Evolutionary conservation across 2,329 filamentous ascomycete genomes (phyloP).

Genomic region (Davidsoniella virescens): DNA sequence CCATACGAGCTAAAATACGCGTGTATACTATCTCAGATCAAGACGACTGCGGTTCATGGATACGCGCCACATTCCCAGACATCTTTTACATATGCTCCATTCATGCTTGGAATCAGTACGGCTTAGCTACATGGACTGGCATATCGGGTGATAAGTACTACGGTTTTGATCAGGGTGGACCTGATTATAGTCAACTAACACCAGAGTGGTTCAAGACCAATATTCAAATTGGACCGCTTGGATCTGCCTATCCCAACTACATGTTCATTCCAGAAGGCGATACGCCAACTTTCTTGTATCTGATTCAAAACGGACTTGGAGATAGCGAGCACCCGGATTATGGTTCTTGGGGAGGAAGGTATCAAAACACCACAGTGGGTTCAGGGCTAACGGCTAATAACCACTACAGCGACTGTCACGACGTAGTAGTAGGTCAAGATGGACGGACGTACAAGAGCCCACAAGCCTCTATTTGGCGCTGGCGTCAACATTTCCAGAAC

Average conservation of each 20-base stretch:
- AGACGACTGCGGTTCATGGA: constrained; percentile 40
- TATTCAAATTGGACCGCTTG: constrained; percentile 33
- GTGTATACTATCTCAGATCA: constrained; percentile 44
- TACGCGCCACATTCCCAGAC: constrained; percentile 35
- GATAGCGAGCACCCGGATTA: constrained; percentile 29
- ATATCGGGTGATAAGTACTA: constrained; percentile 28
- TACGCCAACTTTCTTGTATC: constrained; percentile 33
- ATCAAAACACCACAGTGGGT: constrained; percentile 14
- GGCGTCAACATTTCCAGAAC: constrained; percentile 25
- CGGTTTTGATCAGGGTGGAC: constrained; percentile 22
- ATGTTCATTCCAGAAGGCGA: constrained; percentile 38
- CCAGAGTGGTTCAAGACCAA: constrained; percentile 35
- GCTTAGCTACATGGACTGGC: constrained; percentile 36
- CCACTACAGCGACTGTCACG: constrained; percentile 20
- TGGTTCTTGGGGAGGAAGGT: constrained; percentile 34
- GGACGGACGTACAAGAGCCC: constrained; percentile 14
- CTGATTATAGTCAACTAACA: constrained; percentile 30
- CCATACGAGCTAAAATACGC: constrained; percentile 26
- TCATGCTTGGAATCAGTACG: constrained; percentile 40
- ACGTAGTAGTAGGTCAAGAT: constrained; percentile 18
- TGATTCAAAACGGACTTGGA: constrained; percentile 31
- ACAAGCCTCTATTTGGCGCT: constrained; percentile 26
- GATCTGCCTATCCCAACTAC: constrained; percentile 28
- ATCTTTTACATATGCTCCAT: constrained; percentile 39
- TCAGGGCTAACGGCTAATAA: constrained; percentile 12